Base-by-base conservation (phyloP, 2,329 filamentous ascomycete species). In the Aspergillus pseudoterreus region DNA sequence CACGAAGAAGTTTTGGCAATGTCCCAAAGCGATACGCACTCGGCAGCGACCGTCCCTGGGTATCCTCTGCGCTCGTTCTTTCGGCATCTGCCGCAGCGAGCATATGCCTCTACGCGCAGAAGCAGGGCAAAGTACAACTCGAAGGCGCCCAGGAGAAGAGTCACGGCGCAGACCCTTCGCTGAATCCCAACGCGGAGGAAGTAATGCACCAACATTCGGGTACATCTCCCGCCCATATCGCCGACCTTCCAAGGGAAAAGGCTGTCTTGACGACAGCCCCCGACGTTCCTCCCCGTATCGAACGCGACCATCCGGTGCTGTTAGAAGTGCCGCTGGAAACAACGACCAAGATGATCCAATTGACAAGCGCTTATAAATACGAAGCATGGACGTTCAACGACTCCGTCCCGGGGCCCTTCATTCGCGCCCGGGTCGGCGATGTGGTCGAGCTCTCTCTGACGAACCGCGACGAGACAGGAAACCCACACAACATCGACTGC, bases 321-420 rank as follows among this genome's bases (percentile, higher is more conserved):
- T 58, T 71, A 11, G 53, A 64, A 36, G 68, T 70, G 1, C 56
- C 63, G 1, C 52, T 71, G 11, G 58, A 52, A 9, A 66, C 67
- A 2, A 47, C 48, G 0, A 63, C 62, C 2, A 66, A 66, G 44
- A 21, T 63, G 10, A 45, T 54, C 6, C 66, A 70, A 47, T 56
- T 71, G 19, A 69, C 67, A 1, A 69, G 59, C 52, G 53, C 59
- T 32, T 62, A 65, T 60, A 71, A 71, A 47, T 71, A 71, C 55
- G 67, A 71, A 21, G 55, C 62, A 43, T 71, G 68, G 66, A 69
- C 63, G 0, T 71, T 71, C 52, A 71, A 71, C 53, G 63, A 58
- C 49, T 61, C 57, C 3, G 62, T 66, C 1, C 68, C 68, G 0
- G 68, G 64, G 0, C 68, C 68, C 14, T 71, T 71, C 43, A 70